Evolutionary conservation across 129 eudicot genomes (phyloP).

Genomic region (Artemisia tridentata): DNA sequence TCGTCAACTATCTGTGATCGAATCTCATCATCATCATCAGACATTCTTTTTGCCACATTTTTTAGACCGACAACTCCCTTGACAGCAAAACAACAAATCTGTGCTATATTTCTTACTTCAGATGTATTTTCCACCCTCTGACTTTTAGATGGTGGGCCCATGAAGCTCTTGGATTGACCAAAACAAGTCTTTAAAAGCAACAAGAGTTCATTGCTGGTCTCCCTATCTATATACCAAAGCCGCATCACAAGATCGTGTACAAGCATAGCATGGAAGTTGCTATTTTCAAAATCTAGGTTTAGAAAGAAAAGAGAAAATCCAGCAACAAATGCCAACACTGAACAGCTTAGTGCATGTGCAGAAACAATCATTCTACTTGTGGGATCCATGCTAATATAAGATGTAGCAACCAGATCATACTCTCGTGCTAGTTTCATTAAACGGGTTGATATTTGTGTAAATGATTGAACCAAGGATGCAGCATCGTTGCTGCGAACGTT

Average conservation of each 20-base stretch:
- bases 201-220: slow-evolving; percentile 46
- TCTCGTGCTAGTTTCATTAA: slow-evolving; percentile 52
- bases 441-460: slow-evolving; percentile 40
- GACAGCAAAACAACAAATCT: slow-evolving; percentile 46
- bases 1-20: slow-evolving; percentile 23
- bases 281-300: slow-evolving; percentile 13
- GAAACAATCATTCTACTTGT: slow-evolving; percentile 49
- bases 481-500: slow-evolving; percentile 22
- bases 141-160: slow-evolving; percentile 25
- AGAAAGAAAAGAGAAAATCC: slow-evolving; percentile 50
- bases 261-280: slow-evolving; percentile 36
- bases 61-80: slow-evolving; percentile 42
- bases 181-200: slow-evolving; percentile 39
- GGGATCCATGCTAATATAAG: slow-evolving; percentile 54
- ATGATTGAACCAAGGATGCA: slow-evolving; percentile 33
- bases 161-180: slow-evolving; percentile 32
- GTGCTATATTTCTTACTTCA: slow-evolving; percentile 38
- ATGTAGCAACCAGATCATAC: slow-evolving; percentile 59
- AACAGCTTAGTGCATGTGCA: slow-evolving; percentile 67
- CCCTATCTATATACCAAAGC: slow-evolving; percentile 46
- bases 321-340: slow-evolving; percentile 68
- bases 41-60: slow-evolving; percentile 33
- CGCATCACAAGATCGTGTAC: slow-evolving; percentile 56
- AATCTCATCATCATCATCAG: slow-evolving; percentile 24
- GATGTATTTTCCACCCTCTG: slow-evolving; percentile 27